phyloP scores from a whole-genome alignment of 345 rosid genomes.

The Euphorbia lathyris region DNA sequence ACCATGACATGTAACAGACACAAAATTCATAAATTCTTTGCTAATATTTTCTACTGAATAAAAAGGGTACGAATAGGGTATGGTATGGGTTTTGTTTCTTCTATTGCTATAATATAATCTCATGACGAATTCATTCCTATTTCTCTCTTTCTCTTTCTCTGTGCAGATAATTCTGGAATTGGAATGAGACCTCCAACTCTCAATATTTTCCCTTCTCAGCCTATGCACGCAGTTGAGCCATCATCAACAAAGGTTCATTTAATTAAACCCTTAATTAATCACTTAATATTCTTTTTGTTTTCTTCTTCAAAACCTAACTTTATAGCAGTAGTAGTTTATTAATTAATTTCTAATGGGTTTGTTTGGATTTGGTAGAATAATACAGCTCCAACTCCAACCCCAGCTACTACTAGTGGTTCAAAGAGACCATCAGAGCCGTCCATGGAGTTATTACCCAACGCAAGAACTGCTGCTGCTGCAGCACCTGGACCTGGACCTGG shows the following conservation, averaged over 20 bases:
- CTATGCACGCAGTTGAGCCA: conserved; percentile 82
- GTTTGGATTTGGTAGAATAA: conserved; percentile 28
- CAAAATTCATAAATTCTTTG: conserved; percentile 17
- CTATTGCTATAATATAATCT: conserved; percentile 24
- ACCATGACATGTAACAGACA: conserved; percentile 31
- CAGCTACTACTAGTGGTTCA: conserved; percentile 31
- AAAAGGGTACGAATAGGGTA: conserved; percentile 25
- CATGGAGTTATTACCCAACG: conserved; percentile 33
- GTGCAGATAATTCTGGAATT: conserved; percentile 52
- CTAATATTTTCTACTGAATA: conserved; percentile 14
- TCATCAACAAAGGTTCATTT: conserved; percentile 37
- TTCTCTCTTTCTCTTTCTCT: conserved; percentile 4
- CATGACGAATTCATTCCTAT: conserved; percentile 17
- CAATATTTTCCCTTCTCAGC: conserved; percentile 96
- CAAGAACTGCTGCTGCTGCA: conserved; percentile 26
- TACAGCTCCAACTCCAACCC: conserved; percentile 8
- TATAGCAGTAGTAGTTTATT: neutral
- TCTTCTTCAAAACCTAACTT: neutral
- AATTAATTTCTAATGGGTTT: conserved; percentile 13
- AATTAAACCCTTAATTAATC: conserved; percentile 12
- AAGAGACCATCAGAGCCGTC: conserved; percentile 36
- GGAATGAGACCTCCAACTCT: conserved; percentile 91
- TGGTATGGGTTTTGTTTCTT: conserved; percentile 23
- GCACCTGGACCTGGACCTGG: conserved; percentile 12
- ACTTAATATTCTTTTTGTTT: neutral